These are phyloP conservation scores for Pseudozyma hubeiensis DNA, from an alignment of 1,284 basidiomycete species.

Conservation along the genomic window DNA sequence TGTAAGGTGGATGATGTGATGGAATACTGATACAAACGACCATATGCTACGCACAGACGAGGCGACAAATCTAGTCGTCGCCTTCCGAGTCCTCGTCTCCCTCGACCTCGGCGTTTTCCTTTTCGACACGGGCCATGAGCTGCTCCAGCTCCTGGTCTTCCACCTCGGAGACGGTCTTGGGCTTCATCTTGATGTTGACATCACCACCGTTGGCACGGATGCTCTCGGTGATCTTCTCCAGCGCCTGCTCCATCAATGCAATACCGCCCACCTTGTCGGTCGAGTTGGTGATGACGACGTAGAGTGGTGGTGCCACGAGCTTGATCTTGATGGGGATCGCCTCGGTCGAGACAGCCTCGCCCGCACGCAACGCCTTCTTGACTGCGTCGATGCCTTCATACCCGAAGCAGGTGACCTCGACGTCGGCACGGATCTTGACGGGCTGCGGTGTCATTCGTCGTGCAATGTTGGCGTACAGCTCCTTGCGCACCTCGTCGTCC, in stretches of 20 bases:
- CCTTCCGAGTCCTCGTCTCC: slow-evolving; percentile 65
- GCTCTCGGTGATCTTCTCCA: slow-evolving; percentile 85
- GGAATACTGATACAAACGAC: slow-evolving; percentile 15
- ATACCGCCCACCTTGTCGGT: slow-evolving; percentile 97
- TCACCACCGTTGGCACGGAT: slow-evolving; percentile 83
- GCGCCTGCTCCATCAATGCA: slow-evolving; percentile 90
- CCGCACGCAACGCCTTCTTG: slow-evolving; percentile 87
- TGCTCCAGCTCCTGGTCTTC: slow-evolving; percentile 69
- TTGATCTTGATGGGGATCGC: slow-evolving; percentile 96
- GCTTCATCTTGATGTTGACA: slow-evolving; percentile 94
- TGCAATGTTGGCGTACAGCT: slow-evolving; percentile 88
- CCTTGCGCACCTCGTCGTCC: slow-evolving; percentile 74
- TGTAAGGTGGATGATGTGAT: not conserved
- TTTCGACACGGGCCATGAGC: slow-evolving; percentile 68
- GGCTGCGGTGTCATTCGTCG: slow-evolving; percentile 96
- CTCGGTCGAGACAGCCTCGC: slow-evolving; percentile 86
- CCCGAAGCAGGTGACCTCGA: slow-evolving; percentile 96
- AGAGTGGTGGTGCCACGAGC: slow-evolving; percentile 93
- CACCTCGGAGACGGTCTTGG: slow-evolving; percentile 67
- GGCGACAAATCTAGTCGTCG: slow-evolving; percentile 30
- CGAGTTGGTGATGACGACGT: slow-evolving; percentile 93
- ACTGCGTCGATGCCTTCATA: slow-evolving; percentile 98
- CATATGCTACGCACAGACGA: slow-evolving; percentile 2
- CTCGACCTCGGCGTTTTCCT: slow-evolving; percentile 68
- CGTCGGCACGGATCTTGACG: slow-evolving; percentile 97